A percentile compares a stretch with the other conserved stretches of the same genome.
Evolutionary conservation across 495 filamentous ascomycete genomes (phyloP).

Genomic region (Parmelia sp.): DNA sequence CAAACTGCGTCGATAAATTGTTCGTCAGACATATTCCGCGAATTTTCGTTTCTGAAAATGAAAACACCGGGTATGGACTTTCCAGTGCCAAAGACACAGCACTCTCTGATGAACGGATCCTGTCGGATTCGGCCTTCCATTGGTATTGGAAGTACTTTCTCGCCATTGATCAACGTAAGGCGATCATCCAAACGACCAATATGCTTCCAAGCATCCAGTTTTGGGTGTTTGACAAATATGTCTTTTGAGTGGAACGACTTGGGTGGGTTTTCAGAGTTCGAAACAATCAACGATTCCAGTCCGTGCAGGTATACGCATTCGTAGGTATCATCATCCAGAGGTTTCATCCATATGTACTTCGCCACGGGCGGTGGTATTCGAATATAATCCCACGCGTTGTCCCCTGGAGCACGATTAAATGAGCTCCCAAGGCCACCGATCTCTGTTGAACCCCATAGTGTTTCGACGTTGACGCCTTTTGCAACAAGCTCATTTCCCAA

Average conservation of each 20-base stretch:
- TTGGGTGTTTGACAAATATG: constrained; percentile 56
- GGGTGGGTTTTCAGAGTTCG: constrained; percentile 48
- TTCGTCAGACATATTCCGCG: constrained; percentile 32
- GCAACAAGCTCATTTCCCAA: constrained; percentile 48
- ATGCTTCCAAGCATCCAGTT: constrained; percentile 59
- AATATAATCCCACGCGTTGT: constrained; percentile 51
- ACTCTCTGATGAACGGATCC: constrained; percentile 47
- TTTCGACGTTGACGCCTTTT: constrained; percentile 43
- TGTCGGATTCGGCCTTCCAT: constrained; percentile 54
- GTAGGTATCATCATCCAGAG: constrained; percentile 39
- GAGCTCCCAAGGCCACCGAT: constrained; percentile 42
- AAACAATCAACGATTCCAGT: constrained; percentile 42
- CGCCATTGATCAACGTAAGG: constrained; percentile 59
- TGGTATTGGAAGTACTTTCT: constrained; percentile 60
- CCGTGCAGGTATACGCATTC: constrained; percentile 50
- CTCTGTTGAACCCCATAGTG: constrained; percentile 53
- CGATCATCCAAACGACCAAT: constrained; percentile 55
- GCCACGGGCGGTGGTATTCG: constrained; percentile 41
- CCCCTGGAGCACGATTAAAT: constrained; percentile 39
- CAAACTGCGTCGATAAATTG: constrained; percentile 43
- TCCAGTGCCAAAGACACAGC: constrained; percentile 51
- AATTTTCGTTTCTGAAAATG: constrained; percentile 40
- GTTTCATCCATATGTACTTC: constrained; percentile 47
- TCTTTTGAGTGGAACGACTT: constrained; percentile 54
- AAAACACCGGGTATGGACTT: constrained; percentile 47